Evolutionary conservation across 2,329 filamentous ascomycete genomes (phyloP).

Genomic region (Tympanopsis confertula): DNA sequence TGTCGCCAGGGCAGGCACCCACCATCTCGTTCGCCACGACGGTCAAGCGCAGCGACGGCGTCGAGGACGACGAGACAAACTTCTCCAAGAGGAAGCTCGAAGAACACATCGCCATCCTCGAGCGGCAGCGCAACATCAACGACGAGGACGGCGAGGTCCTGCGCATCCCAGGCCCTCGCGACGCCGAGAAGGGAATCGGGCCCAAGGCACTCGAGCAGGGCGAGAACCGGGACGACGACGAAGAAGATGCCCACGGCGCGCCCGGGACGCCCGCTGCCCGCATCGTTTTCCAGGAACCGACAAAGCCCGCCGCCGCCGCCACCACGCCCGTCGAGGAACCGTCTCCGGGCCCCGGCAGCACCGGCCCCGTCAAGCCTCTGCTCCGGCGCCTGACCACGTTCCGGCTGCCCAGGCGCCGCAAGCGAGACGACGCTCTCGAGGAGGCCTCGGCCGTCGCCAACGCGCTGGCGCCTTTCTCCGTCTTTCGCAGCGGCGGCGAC

Average conservation of each 20-base stretch:
- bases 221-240: slow-evolving; percentile 24
- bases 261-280: background rate
- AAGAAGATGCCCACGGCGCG: slow-evolving; percentile 17
- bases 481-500: slow-evolving; percentile 28
- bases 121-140: slow-evolving; percentile 67
- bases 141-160: slow-evolving; percentile 55
- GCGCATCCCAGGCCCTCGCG: slow-evolving; percentile 81
- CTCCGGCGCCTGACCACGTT: background rate
- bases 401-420: no score
- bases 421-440: background rate
- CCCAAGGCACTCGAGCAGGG: slow-evolving; percentile 40
- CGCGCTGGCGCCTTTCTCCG: slow-evolving; percentile 24
- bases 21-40: slow-evolving; percentile 61
- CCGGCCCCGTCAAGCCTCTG: no score
- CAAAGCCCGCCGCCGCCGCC: background rate
- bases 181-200: slow-evolving; percentile 71
- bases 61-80: slow-evolving; percentile 33
- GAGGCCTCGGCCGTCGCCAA: slow-evolving; percentile 19
- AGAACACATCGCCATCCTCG: slow-evolving; percentile 77
- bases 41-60: slow-evolving; percentile 45
- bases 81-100: slow-evolving; percentile 44
- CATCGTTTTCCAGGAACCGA: background rate
- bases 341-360: no score
- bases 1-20: slow-evolving; percentile 12
- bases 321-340: background rate